These are phyloP conservation scores for Orbilia javanica DNA, from an alignment of 2,329 filamentous ascomycete species.

Conservation along the genomic window DNA sequence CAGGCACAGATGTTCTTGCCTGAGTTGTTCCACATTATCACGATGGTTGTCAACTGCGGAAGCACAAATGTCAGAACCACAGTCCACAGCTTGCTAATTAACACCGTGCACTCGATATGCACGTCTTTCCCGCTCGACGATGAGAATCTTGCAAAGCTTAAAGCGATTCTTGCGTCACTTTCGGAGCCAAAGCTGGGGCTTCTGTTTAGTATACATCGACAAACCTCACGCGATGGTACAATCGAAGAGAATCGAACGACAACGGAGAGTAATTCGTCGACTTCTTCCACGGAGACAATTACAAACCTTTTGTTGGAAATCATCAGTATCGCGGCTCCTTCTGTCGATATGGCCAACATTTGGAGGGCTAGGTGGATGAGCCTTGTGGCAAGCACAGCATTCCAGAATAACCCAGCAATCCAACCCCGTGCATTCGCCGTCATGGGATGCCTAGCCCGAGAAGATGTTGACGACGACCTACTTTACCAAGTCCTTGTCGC, in stretches of 20 bases:
- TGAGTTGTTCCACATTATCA: conserved; percentile 78
- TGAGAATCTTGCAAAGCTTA: conserved; percentile 70
- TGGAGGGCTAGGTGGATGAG: conserved; percentile 82
- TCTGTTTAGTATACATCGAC: conserved; percentile 68
- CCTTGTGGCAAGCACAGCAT: conserved; percentile 77
- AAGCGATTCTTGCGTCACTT: conserved; percentile 71
- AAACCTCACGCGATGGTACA: conserved; percentile 60
- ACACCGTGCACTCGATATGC: conserved; percentile 76
- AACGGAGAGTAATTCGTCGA: conserved; percentile 59
- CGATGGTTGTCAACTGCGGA: conserved; percentile 77
- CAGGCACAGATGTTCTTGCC: conserved; percentile 77
- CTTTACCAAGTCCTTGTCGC: conserved; percentile 79
- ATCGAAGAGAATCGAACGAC: conserved; percentile 60
- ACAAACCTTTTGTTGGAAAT: conserved; percentile 75
- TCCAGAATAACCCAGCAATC: conserved; percentile 79
- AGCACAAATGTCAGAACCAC: conserved; percentile 71
- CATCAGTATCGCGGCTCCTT: conserved; percentile 74
- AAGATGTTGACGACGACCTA: conserved; percentile 78
- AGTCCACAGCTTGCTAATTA: conserved; percentile 75
- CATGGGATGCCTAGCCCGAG: conserved; percentile 78
- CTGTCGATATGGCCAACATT: conserved; percentile 75
- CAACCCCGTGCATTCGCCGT: conserved; percentile 78
- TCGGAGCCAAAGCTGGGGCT: conserved; percentile 73
- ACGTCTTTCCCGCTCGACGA: conserved; percentile 76
- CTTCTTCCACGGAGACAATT: conserved; percentile 71